These are phyloP conservation scores for Mucor sp. DNA, from an alignment of 371 early-diverging fungal species.

Conservation along the genomic window DNA sequence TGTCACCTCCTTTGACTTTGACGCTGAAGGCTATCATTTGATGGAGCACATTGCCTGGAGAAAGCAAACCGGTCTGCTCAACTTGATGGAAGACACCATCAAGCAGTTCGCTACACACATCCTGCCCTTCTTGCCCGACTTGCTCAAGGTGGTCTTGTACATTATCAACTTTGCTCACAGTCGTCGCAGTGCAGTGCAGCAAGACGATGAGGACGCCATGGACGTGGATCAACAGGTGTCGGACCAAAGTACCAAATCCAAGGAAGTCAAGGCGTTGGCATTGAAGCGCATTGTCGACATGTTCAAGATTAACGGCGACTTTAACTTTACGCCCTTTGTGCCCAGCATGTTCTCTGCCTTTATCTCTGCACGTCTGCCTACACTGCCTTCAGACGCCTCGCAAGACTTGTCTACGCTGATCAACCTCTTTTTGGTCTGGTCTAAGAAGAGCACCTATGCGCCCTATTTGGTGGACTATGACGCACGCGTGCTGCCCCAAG, in stretches of 20 bases:
- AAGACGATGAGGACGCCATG: conserved; percentile 24
- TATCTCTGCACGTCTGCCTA: conserved; percentile 72
- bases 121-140: conserved; percentile 66
- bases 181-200: conserved; percentile 21
- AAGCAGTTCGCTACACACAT: conserved; percentile 78
- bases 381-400: conserved; percentile 77
- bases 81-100: conserved; percentile 77
- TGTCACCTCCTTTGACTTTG: conserved; percentile 20
- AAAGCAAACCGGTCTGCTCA: conserved; percentile 81
- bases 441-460: conserved; percentile 62
- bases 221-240: conserved; percentile 30
- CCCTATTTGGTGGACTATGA: conserved; percentile 68
- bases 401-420: conserved; percentile 82
- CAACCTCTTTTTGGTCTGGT: conserved; percentile 80
- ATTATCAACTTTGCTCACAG: conserved; percentile 61
- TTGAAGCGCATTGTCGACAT: conserved; percentile 77
- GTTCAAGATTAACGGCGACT: conserved; percentile 69
- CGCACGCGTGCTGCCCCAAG: conserved; percentile 61
- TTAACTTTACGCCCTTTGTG: conserved; percentile 78
- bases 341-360: conserved; percentile 71
- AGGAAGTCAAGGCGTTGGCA: conserved; percentile 68
- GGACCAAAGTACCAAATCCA: conserved; percentile 44
- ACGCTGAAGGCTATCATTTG: conserved; percentile 21
- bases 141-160: conserved; percentile 73
- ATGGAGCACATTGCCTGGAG: conserved; percentile 53